These are phyloP conservation scores for Helicocarpus griseus DNA, from an alignment of 2,329 filamentous ascomycete genomes.

Conservation along the genomic window DNA sequence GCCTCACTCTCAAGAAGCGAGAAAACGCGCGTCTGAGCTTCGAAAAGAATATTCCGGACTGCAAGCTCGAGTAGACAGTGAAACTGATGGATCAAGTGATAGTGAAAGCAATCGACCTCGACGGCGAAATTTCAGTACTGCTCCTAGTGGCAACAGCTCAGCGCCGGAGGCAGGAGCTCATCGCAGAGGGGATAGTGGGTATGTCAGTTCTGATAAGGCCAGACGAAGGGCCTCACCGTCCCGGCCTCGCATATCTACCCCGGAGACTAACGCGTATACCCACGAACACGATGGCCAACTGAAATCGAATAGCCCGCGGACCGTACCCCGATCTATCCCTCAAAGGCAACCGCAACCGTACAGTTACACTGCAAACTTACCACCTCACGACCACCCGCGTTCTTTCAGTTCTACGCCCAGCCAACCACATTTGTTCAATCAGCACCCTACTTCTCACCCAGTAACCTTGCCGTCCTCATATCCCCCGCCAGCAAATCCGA, in stretches of 20 bases:
- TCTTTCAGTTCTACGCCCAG: neutral
- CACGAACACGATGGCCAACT: neutral
- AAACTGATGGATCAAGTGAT: slow-evolving; percentile 19
- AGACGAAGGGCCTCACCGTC: neutral
- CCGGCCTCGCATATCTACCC: neutral
- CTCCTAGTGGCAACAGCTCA: neutral
- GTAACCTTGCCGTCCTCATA: neutral
- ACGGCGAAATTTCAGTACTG: slow-evolving; percentile 8
- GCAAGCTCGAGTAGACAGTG: slow-evolving; percentile 29
- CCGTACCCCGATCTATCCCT: neutral
- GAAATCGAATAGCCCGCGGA: neutral
- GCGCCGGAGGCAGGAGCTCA: neutral
- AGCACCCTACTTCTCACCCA: neutral
- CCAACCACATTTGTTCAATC: slow-evolving; percentile 4
- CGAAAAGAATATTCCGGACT: slow-evolving; percentile 25
- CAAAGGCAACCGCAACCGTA: neutral
- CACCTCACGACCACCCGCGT: neutral
- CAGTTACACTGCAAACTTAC: neutral
- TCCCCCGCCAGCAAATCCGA: neutral
- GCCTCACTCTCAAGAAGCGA: slow-evolving; percentile 29
- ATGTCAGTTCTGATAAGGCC: neutral
- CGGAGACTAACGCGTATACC: neutral
- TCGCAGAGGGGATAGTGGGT: neutral
- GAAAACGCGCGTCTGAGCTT: slow-evolving; percentile 20
- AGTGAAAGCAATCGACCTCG: slow-evolving; percentile 10